These are phyloP conservation scores for Hamamelis virginiana DNA, from an alignment of 164 flowering plant species.

Conservation along the genomic window DNA sequence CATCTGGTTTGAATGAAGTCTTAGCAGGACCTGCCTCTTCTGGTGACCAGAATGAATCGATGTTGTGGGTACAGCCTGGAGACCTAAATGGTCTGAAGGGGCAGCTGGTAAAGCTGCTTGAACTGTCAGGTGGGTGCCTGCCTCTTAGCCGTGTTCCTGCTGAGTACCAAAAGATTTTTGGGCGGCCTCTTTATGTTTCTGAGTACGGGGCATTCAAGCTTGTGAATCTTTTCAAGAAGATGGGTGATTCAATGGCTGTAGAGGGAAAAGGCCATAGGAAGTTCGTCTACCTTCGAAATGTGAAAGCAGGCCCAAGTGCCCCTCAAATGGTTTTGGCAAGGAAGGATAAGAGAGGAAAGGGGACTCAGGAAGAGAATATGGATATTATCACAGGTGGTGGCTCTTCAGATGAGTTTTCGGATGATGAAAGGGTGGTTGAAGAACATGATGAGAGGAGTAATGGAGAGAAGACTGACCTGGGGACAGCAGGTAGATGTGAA, in stretches of 20 bases:
- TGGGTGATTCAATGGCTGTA: constrained; percentile 58
- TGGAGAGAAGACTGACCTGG: constrained; percentile 16
- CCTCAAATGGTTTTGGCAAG: constrained; percentile 32
- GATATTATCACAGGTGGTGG: constrained; percentile 28
- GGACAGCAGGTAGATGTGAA: constrained; percentile 14
- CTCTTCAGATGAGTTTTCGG: constrained; percentile 76
- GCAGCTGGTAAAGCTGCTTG: constrained; percentile 77
- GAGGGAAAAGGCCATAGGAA: constrained; percentile 73
- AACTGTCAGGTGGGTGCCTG: constrained; percentile 73
- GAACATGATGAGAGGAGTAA: constrained; percentile 30
- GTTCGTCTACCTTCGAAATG: constrained; percentile 58
- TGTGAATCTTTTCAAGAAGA: constrained; percentile 76
- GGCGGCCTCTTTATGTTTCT: constrained; percentile 73
- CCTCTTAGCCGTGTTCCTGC: constrained; percentile 65
- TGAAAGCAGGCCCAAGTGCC: constrained; percentile 40
- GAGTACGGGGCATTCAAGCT: constrained; percentile 82
- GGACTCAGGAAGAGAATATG: constrained; percentile 38
- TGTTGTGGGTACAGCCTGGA: constrained; percentile 84
- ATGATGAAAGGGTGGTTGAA: constrained; percentile 50
- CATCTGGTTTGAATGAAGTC: constrained; percentile 52
- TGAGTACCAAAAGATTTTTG: constrained; percentile 73
- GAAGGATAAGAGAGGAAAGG: constrained; percentile 62
- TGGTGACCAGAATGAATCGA: constrained; percentile 34
- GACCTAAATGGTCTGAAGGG: constrained; percentile 75
- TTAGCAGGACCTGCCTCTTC: constrained; percentile 24